Evolutionary conservation across 345 rosid genomes (phyloP), one percentile per base, ranked within the genome.

Genomic region (Schrenkiella parvula): DNA sequence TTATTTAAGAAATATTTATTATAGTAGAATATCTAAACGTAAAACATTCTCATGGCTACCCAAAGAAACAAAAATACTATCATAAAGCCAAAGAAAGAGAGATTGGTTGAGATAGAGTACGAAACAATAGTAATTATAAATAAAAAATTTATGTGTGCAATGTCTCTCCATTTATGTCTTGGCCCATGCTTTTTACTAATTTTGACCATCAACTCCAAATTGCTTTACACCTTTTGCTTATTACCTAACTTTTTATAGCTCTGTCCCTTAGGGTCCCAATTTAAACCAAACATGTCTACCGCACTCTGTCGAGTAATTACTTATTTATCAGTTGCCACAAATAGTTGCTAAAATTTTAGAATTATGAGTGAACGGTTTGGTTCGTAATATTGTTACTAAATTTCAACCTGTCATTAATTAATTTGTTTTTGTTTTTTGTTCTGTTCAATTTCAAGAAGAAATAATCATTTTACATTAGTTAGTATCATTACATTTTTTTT

Each of bases 241-340:
- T 51, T 51, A 67, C 68, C 73, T 31, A 59, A 68, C 73, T 42
- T 41, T 41, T 56, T 60, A 6, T 41, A 59, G 55, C 34, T 32
- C 10, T 68, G 68, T 74, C 55, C 43, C 68, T 48, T 15, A 31
- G 17, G 64, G 34, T 60, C 57, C 73, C 73, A 51, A 67, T 51
- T 42, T 14, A 41, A 60, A 52, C 74, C 64, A 59, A 52, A 60
- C 74, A 68, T 75, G 64, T 74, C 47, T 11, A 60, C 32, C 73
- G 17, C 73, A 74, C 68, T 50, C 29, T 59, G 63, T 74, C 73
- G 78, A 41, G 46, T 51, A 29, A 38, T 67, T 74, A n/a, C n/a
- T n/a, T n/a, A n/a, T n/a, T 10, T 8, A 34, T 41, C 18, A 4
- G 14, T 53, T 50, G 14, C 51, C 23, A 15, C 10, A 13, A 35